Conservation (phyloP, 2,329 filamentous ascomycete species). For the Rhexocercosporidium sp. region DNA sequence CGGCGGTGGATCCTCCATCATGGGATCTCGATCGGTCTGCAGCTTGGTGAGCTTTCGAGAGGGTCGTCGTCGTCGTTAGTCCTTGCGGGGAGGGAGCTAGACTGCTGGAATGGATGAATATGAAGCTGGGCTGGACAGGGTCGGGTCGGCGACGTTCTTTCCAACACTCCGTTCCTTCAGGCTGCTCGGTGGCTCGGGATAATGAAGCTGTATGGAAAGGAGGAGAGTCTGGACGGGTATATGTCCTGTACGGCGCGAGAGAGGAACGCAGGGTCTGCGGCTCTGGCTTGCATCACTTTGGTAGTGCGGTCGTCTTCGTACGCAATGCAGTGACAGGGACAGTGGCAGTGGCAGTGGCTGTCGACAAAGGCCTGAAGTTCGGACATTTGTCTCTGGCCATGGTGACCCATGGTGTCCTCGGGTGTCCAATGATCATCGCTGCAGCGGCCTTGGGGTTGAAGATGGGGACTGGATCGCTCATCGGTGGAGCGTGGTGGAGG, state of each 20-base stretch:
- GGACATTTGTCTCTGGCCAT: not conserved
- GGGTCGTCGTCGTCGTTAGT: slow-evolving; percentile 34
- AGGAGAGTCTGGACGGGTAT: slow-evolving; percentile 10
- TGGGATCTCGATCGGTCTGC: slow-evolving; percentile 21
- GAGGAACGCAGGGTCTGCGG: slow-evolving; percentile 7
- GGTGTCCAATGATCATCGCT: slow-evolving; percentile 13
- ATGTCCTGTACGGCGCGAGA: slow-evolving; percentile 11
- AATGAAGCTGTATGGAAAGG: slow-evolving; percentile 15
- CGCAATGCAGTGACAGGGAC: not conserved
- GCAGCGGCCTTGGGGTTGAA: slow-evolving; percentile 10
- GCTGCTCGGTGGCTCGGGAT: slow-evolving; percentile 32
- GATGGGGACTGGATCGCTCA: slow-evolving; percentile 1
- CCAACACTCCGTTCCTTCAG: slow-evolving; percentile 22
- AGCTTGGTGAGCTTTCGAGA: slow-evolving; percentile 29
- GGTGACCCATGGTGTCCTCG: not conserved
- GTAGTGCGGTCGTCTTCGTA: not conserved
- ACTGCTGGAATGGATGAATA: slow-evolving; percentile 16
- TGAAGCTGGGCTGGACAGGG: slow-evolving; percentile 18
- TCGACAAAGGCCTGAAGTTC: not conserved
- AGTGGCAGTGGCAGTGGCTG: not conserved
- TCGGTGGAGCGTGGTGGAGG: slow-evolving; percentile 1
- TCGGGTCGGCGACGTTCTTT: slow-evolving; percentile 10
- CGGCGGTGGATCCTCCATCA: slow-evolving; percentile 37
- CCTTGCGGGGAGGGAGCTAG: slow-evolving; percentile 31
- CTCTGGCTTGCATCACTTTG: slow-evolving; percentile 11